Evolutionary conservation across 2,329 filamentous ascomycete species (phyloP), one percentile per base, ranked within the genome.

Genomic region (Zasmidium citrigriseum): DNA sequence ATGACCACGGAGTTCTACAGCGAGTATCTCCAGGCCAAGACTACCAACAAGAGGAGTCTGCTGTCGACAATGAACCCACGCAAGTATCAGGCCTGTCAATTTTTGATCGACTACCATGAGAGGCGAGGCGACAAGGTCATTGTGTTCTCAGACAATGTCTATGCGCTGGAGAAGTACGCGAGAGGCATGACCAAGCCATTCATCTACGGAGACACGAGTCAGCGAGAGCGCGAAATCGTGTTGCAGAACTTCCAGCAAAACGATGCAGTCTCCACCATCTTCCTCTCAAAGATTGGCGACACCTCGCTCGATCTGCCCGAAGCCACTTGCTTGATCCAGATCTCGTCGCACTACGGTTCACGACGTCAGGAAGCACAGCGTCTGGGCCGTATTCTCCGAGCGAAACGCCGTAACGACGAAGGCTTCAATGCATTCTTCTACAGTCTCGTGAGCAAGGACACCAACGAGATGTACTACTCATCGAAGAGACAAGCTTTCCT

Each of bases 371-470:
- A 99, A 78, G 95, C 95, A 0, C 95, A 98, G 73, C 87, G 95
- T 2, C 82, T 98, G 0, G 95, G 95, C 2, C 89, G 95, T 52
- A 98, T 99, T 68, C 84, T 99, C 2, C 86, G 95, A 76, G 95
- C 95, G 14, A 99, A 99, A 77, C 86, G 95, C 18, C 85, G 95
- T 72, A 98, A 97, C 68, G 95, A 99, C 67, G 95, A 98, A 74
- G 95, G 95, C 7, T 99, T 99, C 76, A 99, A 99, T 72, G 95
- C 95, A 0, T 99, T 98, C 76, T 99, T 99, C 80, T 99, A 99
- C 77, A 96, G 91, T 0, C 83, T 99, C 0, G 95, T 99, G 2
- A 96, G 91, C 4, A 98, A 98, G 74, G 95, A 99, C 72, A 99
- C 95, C 0, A 89, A 93, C 61, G 95, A 99, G 74, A 98, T 99